phyloP scores from a whole-genome alignment of 169 alveolate genomes.

The Neospora caninum region DNA sequence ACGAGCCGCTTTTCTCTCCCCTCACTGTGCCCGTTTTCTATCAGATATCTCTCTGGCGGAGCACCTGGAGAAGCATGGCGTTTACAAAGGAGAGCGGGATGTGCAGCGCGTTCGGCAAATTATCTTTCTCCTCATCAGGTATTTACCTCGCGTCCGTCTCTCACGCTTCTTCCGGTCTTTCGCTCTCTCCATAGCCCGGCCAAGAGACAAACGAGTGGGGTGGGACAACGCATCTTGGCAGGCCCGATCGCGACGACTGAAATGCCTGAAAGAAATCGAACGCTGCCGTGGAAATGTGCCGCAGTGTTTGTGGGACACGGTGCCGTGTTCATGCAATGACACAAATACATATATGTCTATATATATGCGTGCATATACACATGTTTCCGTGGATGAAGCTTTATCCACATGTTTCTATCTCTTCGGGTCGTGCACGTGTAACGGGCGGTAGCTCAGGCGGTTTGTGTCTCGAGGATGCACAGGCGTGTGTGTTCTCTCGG shows the following conservation, averaged over 20 bases:
- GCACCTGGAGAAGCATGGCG: slow-evolving; percentile 47
- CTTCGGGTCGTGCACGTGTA: no score
- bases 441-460: no score
- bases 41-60: neutral
- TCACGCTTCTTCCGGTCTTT: neutral
- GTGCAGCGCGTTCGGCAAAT: slow-evolving; percentile 9
- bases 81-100: neutral
- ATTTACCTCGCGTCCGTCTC: neutral
- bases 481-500: no score
- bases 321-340: neutral
- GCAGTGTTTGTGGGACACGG: no score
- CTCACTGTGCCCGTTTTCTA: neutral
- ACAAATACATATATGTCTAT: neutral
- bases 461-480: no score
- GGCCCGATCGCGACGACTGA: no score
- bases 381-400: neutral
- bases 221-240: no score
- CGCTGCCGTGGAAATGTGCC: no score
- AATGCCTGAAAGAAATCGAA: no score
- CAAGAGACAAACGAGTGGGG: no score
- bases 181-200: no score
- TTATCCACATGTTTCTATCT: neutral
- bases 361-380: neutral
- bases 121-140: neutral
- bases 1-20: no score